These are phyloP conservation scores for Brassica napus DNA, from an alignment of 345 rosid genomes.

Conservation along the genomic window Da-Ae NC_063435.1:26630501-26631000, in stretches of 20 bases:
- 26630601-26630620: too few relatives aligned
- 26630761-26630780: neutral
- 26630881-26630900: constrained; percentile 37
- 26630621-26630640: too few relatives aligned
- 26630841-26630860: neutral
- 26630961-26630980: neutral
- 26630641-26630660: too few relatives aligned
- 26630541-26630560: too few relatives aligned
- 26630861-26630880: constrained; percentile 30
- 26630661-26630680: too few relatives aligned
- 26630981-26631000: neutral
- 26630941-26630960: neutral
- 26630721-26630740: constrained; percentile 7
- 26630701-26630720: constrained; percentile 34
- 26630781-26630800: constrained; percentile 11
- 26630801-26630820: constrained; percentile 37
- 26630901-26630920: neutral
- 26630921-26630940: neutral
- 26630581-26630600: too few relatives aligned
- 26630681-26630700: neutral
- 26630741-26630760: neutral
- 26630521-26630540: too few relatives aligned
- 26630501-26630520: too few relatives aligned
- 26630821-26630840: constrained; percentile 12
- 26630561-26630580: too few relatives aligned